Conservation (phyloP, 192 early-diverging fungal genomes). For the Backusella mclennaniae region DNA sequence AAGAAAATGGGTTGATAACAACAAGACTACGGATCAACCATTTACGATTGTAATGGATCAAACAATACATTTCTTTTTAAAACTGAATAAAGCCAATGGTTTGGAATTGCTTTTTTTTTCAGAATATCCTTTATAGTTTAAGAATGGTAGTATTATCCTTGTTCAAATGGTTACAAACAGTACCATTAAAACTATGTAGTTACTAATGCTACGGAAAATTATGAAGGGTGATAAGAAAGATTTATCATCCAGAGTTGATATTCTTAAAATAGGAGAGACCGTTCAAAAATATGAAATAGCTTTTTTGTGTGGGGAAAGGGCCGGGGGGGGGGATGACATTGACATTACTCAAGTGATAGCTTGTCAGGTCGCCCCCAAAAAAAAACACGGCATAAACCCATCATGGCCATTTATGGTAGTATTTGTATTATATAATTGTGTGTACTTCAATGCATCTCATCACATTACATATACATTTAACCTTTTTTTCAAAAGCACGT, state of each 20-base stretch:
- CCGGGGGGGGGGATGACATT: background rate
- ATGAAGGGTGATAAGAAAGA: background rate
- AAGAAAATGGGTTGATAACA: background rate
- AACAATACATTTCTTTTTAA: background rate
- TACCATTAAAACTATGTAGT: background rate
- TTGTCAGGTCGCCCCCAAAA: background rate
- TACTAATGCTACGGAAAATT: background rate
- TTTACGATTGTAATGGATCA: background rate
- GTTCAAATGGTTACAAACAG: background rate
- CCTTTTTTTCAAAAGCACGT: background rate
- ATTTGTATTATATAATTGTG: background rate
- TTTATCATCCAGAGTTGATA: background rate
- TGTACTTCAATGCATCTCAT: background rate
- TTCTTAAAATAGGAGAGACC: background rate
- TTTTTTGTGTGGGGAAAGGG: background rate
- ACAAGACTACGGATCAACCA: background rate
- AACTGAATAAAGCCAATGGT: background rate
- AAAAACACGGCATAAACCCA: background rate
- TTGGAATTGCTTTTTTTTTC: background rate
- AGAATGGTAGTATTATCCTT: background rate
- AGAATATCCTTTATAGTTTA: background rate
- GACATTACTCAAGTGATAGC: too few species aligned
- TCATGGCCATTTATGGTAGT: background rate
- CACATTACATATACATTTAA: background rate
- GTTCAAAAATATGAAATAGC: background rate